These are phyloP conservation scores for Hericium alpestre DNA, from an alignment of 768 basidiomycete species.

Conservation along the genomic window DNA sequence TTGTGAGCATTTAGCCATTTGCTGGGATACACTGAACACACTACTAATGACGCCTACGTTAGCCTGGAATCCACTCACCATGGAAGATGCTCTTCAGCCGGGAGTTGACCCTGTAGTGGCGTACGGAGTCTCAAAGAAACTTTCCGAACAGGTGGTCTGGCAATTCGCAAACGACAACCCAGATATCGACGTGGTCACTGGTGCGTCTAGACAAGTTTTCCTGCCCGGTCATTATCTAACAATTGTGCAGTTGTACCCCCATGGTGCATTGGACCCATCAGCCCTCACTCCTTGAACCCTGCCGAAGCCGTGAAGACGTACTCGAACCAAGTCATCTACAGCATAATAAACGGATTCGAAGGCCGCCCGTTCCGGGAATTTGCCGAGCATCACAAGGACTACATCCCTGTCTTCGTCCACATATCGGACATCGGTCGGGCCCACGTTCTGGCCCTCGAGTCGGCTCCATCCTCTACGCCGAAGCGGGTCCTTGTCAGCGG, in stretches of 20 bases:
- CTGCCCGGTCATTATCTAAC: too few relatives aligned
- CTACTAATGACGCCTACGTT: not conserved
- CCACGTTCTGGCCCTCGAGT: slow-evolving; percentile 16
- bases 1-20: not conserved
- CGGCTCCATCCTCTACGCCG: not conserved
- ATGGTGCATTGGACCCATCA: slow-evolving; percentile 18
- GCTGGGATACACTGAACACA: too few relatives aligned
- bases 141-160: not conserved
- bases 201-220: not conserved
- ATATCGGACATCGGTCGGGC: slow-evolving; percentile 20
- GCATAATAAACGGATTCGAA: slow-evolving; percentile 10
- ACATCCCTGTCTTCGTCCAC: slow-evolving; percentile 16
- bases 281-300: slow-evolving; percentile 8
- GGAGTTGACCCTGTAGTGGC: not conserved
- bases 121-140: not conserved
- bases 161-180: not conserved
- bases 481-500: slow-evolving; percentile 18
- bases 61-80: not conserved
- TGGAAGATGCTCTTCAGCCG: not conserved
- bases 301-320: slow-evolving; percentile 1
- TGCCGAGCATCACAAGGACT: not conserved
- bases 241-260: slow-evolving; percentile 16
- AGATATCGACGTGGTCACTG: slow-evolving; percentile 1
- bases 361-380: slow-evolving; percentile 6
- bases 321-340: slow-evolving; percentile 15